A percentile compares a stretch with the other conserved stretches of the same genome.
Conservation (phyloP, 306 rosid species). For the Cicer arietinum region DNA sequence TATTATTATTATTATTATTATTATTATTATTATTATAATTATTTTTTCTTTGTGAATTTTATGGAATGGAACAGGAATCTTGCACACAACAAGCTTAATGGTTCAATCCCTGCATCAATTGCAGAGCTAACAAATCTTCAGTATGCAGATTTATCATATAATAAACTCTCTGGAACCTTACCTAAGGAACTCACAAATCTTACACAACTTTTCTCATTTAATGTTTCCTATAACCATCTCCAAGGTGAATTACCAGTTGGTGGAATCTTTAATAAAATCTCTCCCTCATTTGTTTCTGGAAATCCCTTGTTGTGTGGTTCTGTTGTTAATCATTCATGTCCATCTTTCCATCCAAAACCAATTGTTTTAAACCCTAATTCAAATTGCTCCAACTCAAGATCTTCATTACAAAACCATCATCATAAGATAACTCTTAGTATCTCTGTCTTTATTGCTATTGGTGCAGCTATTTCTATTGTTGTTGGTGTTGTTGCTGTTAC, state of each 20-base stretch:
- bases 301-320: constrained; percentile 92
- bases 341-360: constrained; percentile 88
- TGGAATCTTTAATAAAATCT: constrained; percentile 83
- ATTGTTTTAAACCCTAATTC: constrained; percentile 95
- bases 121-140: constrained; percentile 81
- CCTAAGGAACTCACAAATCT: constrained; percentile 90
- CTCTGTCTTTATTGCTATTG: constrained; percentile 88
- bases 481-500: constrained; percentile 78
- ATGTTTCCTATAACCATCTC: constrained; percentile 81
- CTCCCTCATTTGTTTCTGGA: constrained; percentile 69
- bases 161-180: constrained; percentile 79
- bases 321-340: constrained; percentile 74
- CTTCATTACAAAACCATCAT: constrained; percentile 57
- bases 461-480: constrained; percentile 80
- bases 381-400: constrained; percentile 52
- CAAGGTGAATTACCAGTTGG: constrained; percentile 92
- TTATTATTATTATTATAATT: neutral
- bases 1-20: neutral
- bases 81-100: constrained; percentile 82
- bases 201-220: constrained; percentile 68
- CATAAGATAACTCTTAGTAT: constrained; percentile 79
- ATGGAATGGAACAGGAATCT: constrained; percentile 65
- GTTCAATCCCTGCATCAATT: constrained; percentile 74
- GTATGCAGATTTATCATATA: constrained; percentile 78
- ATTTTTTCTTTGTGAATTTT: constrained; percentile 34